A percentile compares a stretch with the other conserved stretches of the same genome.
Evolutionary conservation across 2,329 filamentous ascomycete genomes (phyloP).

Genomic region (Colletotrichum camelliae): DNA sequence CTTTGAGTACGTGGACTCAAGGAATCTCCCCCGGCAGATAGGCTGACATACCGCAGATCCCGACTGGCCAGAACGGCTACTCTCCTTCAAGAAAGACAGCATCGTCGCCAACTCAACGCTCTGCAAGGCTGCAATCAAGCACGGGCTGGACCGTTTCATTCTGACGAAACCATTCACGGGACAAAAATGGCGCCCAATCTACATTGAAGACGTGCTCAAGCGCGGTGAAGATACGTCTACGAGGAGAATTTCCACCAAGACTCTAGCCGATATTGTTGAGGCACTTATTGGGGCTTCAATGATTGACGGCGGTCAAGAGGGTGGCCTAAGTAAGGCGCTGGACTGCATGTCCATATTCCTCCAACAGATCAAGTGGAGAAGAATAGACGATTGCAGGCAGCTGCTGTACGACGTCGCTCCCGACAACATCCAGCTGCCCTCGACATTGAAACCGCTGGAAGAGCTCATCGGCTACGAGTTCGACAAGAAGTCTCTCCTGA

Average conservation of each 20-base stretch:
- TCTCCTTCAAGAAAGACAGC: conserved; percentile 71
- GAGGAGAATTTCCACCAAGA: conserved; percentile 70
- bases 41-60: conserved; percentile 52
- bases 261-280: conserved; percentile 86
- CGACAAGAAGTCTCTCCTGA: conserved; percentile 67
- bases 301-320: conserved; percentile 72
- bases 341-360: conserved; percentile 72
- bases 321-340: conserved; percentile 68
- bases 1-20: conserved; percentile 46
- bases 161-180: conserved; percentile 71
- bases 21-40: not conserved
- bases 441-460: conserved; percentile 60
- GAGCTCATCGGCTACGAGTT: conserved; percentile 75
- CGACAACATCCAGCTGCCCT: conserved; percentile 37
- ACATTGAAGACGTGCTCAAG: conserved; percentile 47
- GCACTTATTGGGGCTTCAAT: conserved; percentile 81
- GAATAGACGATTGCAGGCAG: conserved; percentile 44
- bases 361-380: conserved; percentile 60
- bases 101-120: conserved; percentile 81
- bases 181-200: conserved; percentile 73
- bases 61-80: conserved; percentile 76
- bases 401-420: conserved; percentile 49
- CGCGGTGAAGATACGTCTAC: conserved; percentile 11
- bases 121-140: conserved; percentile 64
- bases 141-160: conserved; percentile 76